Conservation (phyloP, 164 flowering plant genomes). For the Vitis rupestris region DNA sequence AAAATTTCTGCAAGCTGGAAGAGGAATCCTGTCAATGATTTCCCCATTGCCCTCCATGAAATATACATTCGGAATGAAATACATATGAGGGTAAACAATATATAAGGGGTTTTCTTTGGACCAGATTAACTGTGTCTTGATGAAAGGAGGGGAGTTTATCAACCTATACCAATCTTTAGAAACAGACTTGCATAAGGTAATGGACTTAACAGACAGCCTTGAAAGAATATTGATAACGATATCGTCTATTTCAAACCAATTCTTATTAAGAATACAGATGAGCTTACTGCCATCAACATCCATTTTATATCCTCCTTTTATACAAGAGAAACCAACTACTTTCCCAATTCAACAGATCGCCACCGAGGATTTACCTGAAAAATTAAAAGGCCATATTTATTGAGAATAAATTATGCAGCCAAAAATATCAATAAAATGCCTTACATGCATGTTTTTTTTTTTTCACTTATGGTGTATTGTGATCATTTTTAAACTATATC, state of each 20-base stretch:
- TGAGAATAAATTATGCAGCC: no score
- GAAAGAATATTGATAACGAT: background rate
- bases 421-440: no score
- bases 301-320: constrained; percentile 1
- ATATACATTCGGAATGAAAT: background rate
- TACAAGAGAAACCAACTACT: background rate
- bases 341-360: no score
- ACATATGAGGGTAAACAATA: background rate
- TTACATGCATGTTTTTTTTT: no score
- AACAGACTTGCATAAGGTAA: background rate
- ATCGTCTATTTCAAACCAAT: background rate
- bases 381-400: no score
- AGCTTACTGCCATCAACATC: background rate
- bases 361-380: no score
- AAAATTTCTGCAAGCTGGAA: background rate
- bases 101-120: constrained; percentile 3
- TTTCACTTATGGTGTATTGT: no score
- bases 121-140: background rate
- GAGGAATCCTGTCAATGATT: background rate
- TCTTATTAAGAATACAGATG: background rate
- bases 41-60: background rate
- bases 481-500: no score
- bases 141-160: background rate
- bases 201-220: background rate
- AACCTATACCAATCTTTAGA: background rate